Percentiles rank a stretch among this genome's conserved stretches.
These are phyloP conservation scores for Lasiodiplodia hormozganensis DNA, from an alignment of 2,329 filamentous ascomycete genomes.

Conservation along the genomic window DNA sequence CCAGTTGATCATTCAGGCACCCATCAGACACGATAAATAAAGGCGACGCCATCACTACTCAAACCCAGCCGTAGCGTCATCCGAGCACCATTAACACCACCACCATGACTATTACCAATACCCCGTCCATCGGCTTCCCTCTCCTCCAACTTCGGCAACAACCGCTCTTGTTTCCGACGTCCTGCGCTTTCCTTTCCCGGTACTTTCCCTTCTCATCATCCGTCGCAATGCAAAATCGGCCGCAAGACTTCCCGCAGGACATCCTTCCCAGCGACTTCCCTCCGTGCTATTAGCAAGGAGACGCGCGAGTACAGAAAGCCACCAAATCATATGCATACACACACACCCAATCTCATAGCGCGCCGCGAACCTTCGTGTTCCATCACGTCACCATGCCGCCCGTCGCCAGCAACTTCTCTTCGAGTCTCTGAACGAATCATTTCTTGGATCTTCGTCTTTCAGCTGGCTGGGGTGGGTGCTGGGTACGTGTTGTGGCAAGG, in stretches of 20 bases:
- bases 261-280: constrained; percentile 20
- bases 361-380: too few species aligned
- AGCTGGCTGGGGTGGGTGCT: too few species aligned
- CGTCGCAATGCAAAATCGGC: not conserved
- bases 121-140: not conserved
- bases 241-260: not conserved
- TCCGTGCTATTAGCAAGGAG: constrained; percentile 8
- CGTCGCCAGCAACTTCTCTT: too few species aligned
- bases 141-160: not conserved
- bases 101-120: not conserved
- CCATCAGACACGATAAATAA: not conserved
- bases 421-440: too few species aligned
- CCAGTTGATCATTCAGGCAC: not conserved
- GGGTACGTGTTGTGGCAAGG: too few species aligned
- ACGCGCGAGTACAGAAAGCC: not conserved
- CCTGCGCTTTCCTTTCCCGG: not conserved
- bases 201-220: too few species aligned
- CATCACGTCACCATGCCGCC: too few species aligned
- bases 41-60: not conserved
- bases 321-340: not conserved
- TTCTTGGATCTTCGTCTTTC: too few species aligned
- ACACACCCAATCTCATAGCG: too few species aligned
- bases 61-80: not conserved
- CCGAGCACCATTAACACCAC: not conserved
- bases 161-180: not conserved